These are phyloP conservation scores for Starmerella stellata DNA, from an alignment of 805 yeast genomes.

Conservation along the genomic window DNA sequence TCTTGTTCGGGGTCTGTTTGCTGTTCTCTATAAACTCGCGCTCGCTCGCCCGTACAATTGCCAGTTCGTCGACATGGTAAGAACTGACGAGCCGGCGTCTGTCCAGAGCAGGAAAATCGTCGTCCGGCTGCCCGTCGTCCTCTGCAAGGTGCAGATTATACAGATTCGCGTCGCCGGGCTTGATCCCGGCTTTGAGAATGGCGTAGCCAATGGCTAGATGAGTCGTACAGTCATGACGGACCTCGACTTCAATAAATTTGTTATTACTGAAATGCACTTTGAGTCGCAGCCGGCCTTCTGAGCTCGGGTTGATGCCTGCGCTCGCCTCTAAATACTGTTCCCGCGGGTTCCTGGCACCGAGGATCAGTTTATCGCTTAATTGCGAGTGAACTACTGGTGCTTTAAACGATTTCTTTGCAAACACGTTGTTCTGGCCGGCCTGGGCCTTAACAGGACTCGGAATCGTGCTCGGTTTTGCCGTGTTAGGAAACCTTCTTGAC, in stretches of 20 bases:
- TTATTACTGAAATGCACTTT: conserved; percentile 23
- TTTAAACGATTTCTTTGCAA: conserved; percentile 5
- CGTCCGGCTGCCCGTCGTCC: conserved; percentile 85
- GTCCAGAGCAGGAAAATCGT: conserved; percentile 72
- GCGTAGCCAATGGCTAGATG: conserved; percentile 40
- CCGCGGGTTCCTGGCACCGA: conserved; percentile 11
- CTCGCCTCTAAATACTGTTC: conserved; percentile 16
- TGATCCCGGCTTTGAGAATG: conserved; percentile 21
- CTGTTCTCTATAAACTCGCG: conserved; percentile 22
- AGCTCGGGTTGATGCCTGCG: conserved; percentile 4
- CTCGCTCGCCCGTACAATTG: conserved; percentile 40
- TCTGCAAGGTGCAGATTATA: conserved; percentile 75
- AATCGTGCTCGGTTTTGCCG: neutral
- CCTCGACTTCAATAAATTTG: conserved; percentile 22
- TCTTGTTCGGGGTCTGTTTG: conserved; percentile 21
- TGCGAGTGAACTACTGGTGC: conserved; percentile 3
- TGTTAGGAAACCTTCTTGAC: neutral
- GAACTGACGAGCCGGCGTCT: conserved; percentile 46
- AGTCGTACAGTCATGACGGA: conserved; percentile 28
- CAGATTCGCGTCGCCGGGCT: conserved; percentile 35
- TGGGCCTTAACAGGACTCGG: conserved; percentile 1
- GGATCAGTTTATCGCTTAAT: conserved; percentile 7
- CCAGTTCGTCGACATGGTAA: conserved; percentile 68
- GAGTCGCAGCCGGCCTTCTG: conserved; percentile 12
- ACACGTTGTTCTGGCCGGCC: neutral